phyloP scores from a whole-genome alignment of 2,329 filamentous ascomycete species.

The Rhynchosporium agropyri region DNA sequence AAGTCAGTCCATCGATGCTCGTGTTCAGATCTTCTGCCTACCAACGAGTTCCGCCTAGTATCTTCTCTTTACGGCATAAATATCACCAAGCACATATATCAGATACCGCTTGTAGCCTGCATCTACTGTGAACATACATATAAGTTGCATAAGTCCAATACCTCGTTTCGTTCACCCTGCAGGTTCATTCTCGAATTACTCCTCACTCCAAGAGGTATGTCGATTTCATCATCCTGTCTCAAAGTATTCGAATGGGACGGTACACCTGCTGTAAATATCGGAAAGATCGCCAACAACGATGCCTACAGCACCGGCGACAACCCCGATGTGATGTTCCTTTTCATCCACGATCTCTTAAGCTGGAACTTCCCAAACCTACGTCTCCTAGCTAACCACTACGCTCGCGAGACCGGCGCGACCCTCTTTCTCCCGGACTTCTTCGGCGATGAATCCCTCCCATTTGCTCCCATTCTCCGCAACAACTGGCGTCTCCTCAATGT shows the following conservation, averaged over 20 bases:
- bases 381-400: constrained; percentile 52
- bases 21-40: background rate
- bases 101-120: no score
- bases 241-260: constrained; percentile 48
- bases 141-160: background rate
- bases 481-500: constrained; percentile 42
- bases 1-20: background rate
- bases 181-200: background rate
- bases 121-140: background rate
- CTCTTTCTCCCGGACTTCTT: constrained; percentile 47
- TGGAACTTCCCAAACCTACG: constrained; percentile 51
- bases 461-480: constrained; percentile 13
- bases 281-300: constrained; percentile 42
- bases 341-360: constrained; percentile 47
- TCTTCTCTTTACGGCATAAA: background rate
- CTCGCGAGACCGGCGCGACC: constrained; percentile 48
- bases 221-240: constrained; percentile 40
- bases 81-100: background rate
- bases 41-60: background rate
- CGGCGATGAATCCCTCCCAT: constrained; percentile 26
- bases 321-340: constrained; percentile 43
- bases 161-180: background rate
- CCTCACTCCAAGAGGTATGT: background rate
- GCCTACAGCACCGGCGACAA: constrained; percentile 46
- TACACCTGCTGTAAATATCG: constrained; percentile 42